Evolutionary conservation across 78 protist genomes (phyloP), one percentile per base, ranked within the genome.

Genomic region (Dictyostelium firmibasis): DNA sequence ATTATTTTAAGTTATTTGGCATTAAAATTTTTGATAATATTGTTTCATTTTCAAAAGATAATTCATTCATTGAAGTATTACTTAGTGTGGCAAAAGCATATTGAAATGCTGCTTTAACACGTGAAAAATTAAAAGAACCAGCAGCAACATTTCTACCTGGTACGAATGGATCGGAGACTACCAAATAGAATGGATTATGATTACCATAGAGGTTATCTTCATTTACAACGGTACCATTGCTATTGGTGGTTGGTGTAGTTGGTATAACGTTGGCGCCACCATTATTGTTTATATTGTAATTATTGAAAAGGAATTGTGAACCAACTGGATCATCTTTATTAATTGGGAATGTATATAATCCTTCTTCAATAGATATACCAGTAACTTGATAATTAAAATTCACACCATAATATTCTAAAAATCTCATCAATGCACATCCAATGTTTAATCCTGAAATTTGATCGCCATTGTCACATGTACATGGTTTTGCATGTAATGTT

Each of bases 351-450:
- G 94, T 89, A 67, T 81, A 89, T 3, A n/a, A 38, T 16, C 67
- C 29, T 57, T 89, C 94, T 27, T 89, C 94, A 41, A 89, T 89
- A 2, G 94, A 89, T 25, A 89, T 64, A 47, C 94, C 94, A 5
- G 94, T 89, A 41, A 60, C 72, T 78, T 78, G 87, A 89, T 89
- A 89, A 44, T 89, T 89, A 27, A 89, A 89, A 69, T 89, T 89
- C 11, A 89, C 94, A 47, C 94, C 94, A 81, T 89, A 89, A 47
- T 89, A 89, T 69, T 89, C 94, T 29, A 89, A 81, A 43, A 89
- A 89, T 69, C 94, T 60, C 94, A 89, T 89, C 27, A 89, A 35
- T 43, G 94, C 94, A 60, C 94, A 89, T n/a, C 94, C 94, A 67
- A 89, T 89, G 70, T 89, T 89, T 13, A 89, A 33, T 6, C 94